These are phyloP conservation scores for Xylaria bambusicola DNA, from an alignment of 495 filamentous ascomycete genomes.

Conservation along the genomic window DNA sequence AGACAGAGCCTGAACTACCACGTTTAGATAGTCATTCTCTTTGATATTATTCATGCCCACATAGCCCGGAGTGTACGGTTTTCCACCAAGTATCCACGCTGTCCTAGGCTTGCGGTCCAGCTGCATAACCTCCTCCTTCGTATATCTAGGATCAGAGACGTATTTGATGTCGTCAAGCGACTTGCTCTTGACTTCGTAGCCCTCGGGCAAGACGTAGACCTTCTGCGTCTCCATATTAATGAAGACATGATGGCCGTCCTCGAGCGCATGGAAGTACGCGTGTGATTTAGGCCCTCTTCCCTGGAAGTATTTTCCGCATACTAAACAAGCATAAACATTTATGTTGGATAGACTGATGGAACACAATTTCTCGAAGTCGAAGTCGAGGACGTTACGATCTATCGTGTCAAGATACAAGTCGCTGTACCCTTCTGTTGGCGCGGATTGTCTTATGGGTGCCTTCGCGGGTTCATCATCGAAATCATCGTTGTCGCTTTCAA, in stretches of 20 bases:
- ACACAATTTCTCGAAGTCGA: constrained; percentile 98
- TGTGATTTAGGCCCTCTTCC: constrained; percentile 91
- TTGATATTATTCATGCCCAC: constrained; percentile 99
- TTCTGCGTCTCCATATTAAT: constrained; percentile 96
- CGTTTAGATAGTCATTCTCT: constrained; percentile 97
- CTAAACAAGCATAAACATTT: constrained; percentile 97
- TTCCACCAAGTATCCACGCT: constrained; percentile 76
- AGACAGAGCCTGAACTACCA: constrained; percentile 88
- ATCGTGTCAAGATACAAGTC: constrained; percentile 99
- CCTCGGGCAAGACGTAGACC: constrained; percentile 94
- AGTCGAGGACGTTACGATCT: constrained; percentile 83
- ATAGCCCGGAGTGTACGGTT: constrained; percentile 88
- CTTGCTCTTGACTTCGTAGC: constrained; percentile 94
- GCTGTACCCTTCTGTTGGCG: constrained; percentile 83
- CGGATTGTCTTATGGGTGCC: constrained; percentile 62
- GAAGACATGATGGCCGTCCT: constrained; percentile 92
- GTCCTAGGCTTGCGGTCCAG: constrained; percentile 76
- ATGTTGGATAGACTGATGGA: constrained; percentile 95
- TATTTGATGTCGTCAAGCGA: constrained; percentile 98
- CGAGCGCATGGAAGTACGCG: constrained; percentile 96
- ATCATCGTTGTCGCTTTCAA: constrained; percentile 43
- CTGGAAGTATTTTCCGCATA: constrained; percentile 97
- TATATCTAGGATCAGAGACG: constrained; percentile 88
- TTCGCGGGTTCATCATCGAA: constrained; percentile 49
- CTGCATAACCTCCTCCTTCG: constrained; percentile 72